Conservation (phyloP, 805 yeast species). For the Schizosaccharomyces japonicus region DNA sequence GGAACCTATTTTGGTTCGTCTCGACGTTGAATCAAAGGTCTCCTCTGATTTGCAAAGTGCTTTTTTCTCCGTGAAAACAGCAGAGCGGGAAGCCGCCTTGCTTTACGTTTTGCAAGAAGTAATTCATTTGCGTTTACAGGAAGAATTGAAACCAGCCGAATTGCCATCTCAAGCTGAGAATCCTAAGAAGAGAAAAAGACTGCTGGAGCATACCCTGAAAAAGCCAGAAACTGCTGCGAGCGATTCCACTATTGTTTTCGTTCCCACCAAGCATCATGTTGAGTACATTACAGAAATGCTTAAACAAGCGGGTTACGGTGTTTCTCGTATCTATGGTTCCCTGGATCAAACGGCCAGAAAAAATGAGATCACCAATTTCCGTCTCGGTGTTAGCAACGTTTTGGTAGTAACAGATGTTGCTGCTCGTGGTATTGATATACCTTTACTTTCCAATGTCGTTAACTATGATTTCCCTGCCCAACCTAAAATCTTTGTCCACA, state of each 20-base stretch:
- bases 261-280: constrained; percentile 93
- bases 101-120: constrained; percentile 57
- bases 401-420: constrained; percentile 94
- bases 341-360: constrained; percentile 87
- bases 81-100: constrained; percentile 76
- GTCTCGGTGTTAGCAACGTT: constrained; percentile 62
- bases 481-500: constrained; percentile 80
- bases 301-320: constrained; percentile 59
- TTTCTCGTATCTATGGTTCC: constrained; percentile 78
- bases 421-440: constrained; percentile 46
- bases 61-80: constrained; percentile 53
- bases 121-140: constrained; percentile 22
- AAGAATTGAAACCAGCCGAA: constrained; percentile 28
- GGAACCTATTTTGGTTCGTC: constrained; percentile 74
- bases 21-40: constrained; percentile 79
- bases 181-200: constrained; percentile 19
- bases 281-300: constrained; percentile 60
- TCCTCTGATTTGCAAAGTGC: constrained; percentile 82
- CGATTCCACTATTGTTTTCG: constrained; percentile 73
- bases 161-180: constrained; percentile 38
- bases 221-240: constrained; percentile 71
- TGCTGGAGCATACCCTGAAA: constrained; percentile 39
- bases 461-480: constrained; percentile 78
- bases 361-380: constrained; percentile 61
- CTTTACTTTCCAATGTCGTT: constrained; percentile 80